Conservation (phyloP, 2,329 filamentous ascomycete species). For the Pseudocercospora eumusae region DNA sequence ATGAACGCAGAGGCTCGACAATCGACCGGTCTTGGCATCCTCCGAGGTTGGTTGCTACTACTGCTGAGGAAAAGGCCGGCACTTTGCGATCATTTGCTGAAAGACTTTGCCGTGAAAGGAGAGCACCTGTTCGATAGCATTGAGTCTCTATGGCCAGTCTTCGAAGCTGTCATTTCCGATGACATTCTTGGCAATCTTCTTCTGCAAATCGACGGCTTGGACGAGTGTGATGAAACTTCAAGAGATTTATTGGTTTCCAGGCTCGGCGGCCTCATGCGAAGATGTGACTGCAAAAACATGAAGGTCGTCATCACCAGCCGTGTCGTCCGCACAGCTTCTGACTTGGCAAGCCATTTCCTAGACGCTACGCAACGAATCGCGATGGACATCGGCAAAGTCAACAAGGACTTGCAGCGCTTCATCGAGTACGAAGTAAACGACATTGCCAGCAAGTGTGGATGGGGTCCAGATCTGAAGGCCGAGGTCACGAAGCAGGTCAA, state of each 20-base stretch:
- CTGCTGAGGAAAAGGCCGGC: background rate
- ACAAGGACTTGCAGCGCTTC: background rate
- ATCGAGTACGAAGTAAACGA: background rate
- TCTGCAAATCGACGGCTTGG: slow-evolving; percentile 7
- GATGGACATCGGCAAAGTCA: background rate
- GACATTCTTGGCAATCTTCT: background rate
- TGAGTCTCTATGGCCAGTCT: background rate
- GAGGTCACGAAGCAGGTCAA: background rate
- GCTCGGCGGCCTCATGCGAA: background rate
- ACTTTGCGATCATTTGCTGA: background rate
- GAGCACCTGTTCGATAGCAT: background rate
- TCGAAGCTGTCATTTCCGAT: background rate
- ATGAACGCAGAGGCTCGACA: slow-evolving; percentile 2
- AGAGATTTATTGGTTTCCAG: background rate
- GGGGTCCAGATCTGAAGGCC: background rate
- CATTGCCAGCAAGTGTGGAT: background rate
- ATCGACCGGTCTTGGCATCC: background rate
- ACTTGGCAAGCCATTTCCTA: background rate
- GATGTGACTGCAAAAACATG: background rate
- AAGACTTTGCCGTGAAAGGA: background rate
- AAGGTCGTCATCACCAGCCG: background rate
- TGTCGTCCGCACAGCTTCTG: background rate
- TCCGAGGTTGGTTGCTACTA: slow-evolving; percentile 4
- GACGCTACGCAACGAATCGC: background rate
- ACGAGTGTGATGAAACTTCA: background rate